Evolutionary conservation across 805 yeast species (phyloP), one percentile per base, ranked within the genome.

Genomic region (Lipomyces sp.): DNA sequence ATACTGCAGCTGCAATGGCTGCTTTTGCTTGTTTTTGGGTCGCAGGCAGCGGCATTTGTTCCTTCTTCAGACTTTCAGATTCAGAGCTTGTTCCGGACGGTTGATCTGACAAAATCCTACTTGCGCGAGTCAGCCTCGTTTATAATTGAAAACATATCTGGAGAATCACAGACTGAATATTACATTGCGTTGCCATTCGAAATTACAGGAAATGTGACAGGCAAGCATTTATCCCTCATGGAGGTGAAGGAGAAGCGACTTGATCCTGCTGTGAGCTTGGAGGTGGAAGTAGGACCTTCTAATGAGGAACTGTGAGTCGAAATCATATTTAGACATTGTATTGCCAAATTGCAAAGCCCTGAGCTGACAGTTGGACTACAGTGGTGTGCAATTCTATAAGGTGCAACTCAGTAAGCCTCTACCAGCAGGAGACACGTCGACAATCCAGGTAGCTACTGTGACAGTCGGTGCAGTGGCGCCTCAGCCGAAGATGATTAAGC

Each of bases 101-200:
- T 91, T 48, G 97, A 92, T 73, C 82, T 92, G 59, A 75, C 84
- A 37, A 85, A 84, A 70, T 79, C 92, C 2, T 92, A 88, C 75
- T 83, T 86, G 53, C 85, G 85, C 70, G 96, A 89, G 75, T 80
- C 83, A 33, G 78, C 82, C 65, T 77, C 83, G n/a, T 74, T 92
- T 53, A 83, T 80, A 59, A 81, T 86, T 53, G 83, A 78, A 72
- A 94, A 93, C 79, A 77, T 83, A 48, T 92, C 82, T 32, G 64
- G 77, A 2, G 78, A 77, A 50, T 89, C 95, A 6, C 81, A 80
- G 64, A 74, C 76, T 53, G 83, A 79, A 62, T 93, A 92, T 78
- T 83, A 77, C 65, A 81, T 87, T 68, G 84, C 89, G 1, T 66
- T 90, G 59, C 90, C 92, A 4, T 77, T 78, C 62, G 82, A 79